These are phyloP conservation scores for Echinochloa phyllopogon DNA, from an alignment of 176 grass and related monocot species.

Conservation along the genomic window DNA sequence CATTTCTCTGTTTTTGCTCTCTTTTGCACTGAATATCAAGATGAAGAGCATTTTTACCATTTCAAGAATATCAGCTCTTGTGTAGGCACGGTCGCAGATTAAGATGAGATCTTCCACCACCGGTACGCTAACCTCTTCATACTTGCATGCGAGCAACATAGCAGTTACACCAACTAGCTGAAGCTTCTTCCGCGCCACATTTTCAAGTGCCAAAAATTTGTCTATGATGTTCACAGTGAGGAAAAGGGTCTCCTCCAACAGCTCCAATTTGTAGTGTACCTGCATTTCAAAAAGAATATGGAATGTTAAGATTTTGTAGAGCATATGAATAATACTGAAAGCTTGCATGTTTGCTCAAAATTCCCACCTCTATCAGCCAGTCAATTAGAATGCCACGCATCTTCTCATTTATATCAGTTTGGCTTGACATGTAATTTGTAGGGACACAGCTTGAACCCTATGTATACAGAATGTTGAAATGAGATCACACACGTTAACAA, in stretches of 20 bases:
- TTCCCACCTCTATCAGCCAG: slow-evolving; percentile 85
- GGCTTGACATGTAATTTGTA: slow-evolving; percentile 73
- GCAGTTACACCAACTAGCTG: slow-evolving; percentile 90
- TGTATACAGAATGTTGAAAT: background rate
- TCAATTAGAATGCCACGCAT: slow-evolving; percentile 93
- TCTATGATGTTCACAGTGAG: slow-evolving; percentile 88
- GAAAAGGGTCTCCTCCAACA: slow-evolving; percentile 79
- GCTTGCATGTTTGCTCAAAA: background rate
- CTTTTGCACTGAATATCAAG: background rate
- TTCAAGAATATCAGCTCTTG: slow-evolving; percentile 73
- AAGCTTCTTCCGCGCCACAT: slow-evolving; percentile 81
- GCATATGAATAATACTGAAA: background rate
- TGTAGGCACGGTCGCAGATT: slow-evolving; percentile 78
- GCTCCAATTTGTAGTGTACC: slow-evolving; percentile 92
- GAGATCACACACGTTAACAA: background rate
- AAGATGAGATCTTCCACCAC: slow-evolving; percentile 85
- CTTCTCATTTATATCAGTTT: slow-evolving; percentile 88
- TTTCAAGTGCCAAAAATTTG: slow-evolving; percentile 66
- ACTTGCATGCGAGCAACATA: slow-evolving; percentile 90
- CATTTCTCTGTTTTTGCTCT: slow-evolving; percentile 11
- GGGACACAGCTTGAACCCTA: slow-evolving; percentile 73
- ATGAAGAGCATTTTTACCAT: slow-evolving; percentile 59
- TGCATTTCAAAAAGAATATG: slow-evolving; percentile 35
- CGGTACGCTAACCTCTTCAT: slow-evolving; percentile 79
- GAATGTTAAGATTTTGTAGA: background rate